Base-by-base conservation (phyloP, 257 asterid genomes). In the Ilex asprella region DNA sequence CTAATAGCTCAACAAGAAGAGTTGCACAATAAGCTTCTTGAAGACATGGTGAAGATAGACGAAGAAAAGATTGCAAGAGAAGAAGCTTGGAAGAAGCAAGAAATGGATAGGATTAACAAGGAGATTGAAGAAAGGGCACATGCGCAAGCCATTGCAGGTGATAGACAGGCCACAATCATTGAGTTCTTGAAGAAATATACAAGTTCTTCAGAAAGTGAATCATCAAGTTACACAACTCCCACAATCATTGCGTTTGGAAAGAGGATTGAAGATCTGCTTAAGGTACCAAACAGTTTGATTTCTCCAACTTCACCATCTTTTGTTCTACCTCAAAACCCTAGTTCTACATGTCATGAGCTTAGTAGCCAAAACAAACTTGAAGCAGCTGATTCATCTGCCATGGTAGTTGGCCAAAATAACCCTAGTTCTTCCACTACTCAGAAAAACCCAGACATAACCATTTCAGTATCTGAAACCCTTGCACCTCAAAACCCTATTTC, bases 1-100 rank as follows among this genome's bases (percentile, higher is more conserved):
- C 69, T 89, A 74, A 81, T 86, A 64, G 73, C 67, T 4, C 84
- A 81, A 27, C 95, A 89, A 30, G 96, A 89, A 21, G 89, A 80
- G 66, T 30, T 89, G 9, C 94, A 86, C 52, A 71, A 79, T 39
- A 82, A 79, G 61, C 71, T 89, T 49, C 63, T 86, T 11, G 74
- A 84, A 3, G 85, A 74, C 6, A 75, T 89, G 12, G 41, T 80
- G 54, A 82, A 30, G 70, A 76, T 91, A 15, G 96, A 89, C 15
- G 76, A 76, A 27, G 94, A 80, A 41, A 69, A 66, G 65, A 60
- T 81, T 2, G 81, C 79, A 0, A 76, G 86, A 47, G 91, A 89
- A 6, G 84, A 86, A 61, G 81, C 84, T 31, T 79, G 94, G 94
- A 81, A 65, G 75, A 76, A 60, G 39, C 73, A 66, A 55, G 85